phyloP scores from a whole-genome alignment of 139 green algal genomes.

The Pseudopediastrum boryanum region DNA sequence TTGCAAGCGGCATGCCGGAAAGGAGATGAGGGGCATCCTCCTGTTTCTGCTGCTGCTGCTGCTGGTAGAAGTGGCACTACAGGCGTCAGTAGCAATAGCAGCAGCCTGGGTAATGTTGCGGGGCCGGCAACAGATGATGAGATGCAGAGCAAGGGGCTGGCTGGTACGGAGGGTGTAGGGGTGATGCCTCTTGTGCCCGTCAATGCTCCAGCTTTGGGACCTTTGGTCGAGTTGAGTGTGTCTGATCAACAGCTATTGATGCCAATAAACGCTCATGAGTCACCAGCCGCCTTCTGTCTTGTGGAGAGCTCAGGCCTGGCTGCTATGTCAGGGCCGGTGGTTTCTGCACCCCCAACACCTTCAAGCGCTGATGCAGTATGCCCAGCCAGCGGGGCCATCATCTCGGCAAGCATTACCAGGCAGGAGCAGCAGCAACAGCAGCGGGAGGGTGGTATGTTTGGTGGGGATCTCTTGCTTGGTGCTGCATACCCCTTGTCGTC shows the following conservation, averaged over 20 bases:
- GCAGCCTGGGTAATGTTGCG: background rate
- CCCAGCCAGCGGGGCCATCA: background rate
- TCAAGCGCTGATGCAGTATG: background rate
- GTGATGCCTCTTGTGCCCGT: too few relatives aligned
- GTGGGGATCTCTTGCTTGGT: background rate
- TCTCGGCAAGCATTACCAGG: background rate
- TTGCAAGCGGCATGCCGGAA: too few relatives aligned
- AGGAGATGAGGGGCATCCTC: too few relatives aligned
- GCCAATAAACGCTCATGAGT: background rate
- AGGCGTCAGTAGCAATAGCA: constrained; percentile 15
- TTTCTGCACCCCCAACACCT: too few relatives aligned
- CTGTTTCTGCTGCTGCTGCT: background rate
- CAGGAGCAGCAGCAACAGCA: background rate
- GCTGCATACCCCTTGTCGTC: too few relatives aligned
- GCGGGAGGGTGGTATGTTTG: background rate
- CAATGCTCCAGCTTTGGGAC: background rate
- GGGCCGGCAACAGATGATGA: background rate
- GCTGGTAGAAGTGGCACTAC: constrained; percentile 2
- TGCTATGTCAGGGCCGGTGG: background rate
- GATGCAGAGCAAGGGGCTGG: background rate
- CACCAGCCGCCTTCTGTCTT: too few relatives aligned
- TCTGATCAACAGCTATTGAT: background rate
- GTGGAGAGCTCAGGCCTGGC: too few relatives aligned
- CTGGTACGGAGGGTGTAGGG: too few relatives aligned
- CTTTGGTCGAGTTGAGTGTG: background rate